Percentiles rank a stretch among this genome's conserved stretches.
These are phyloP conservation scores for Monilinia fructicola DNA, from an alignment of 2,329 filamentous ascomycete species.

Conservation along the genomic window DNA sequence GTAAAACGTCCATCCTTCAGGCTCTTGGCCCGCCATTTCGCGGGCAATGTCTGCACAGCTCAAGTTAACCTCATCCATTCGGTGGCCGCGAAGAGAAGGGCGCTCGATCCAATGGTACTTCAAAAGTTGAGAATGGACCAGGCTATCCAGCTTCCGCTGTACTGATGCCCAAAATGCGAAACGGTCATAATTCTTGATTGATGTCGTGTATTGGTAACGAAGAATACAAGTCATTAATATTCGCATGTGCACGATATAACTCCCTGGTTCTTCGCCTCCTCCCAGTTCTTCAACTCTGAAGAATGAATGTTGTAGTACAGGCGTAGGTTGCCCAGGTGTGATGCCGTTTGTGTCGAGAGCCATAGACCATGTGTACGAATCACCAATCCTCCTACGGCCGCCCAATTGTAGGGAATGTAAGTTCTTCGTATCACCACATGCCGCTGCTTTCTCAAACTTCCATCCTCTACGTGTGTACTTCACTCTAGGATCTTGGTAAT, in stretches of 20 bases:
- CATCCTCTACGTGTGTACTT: neutral
- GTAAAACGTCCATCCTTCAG: conserved; percentile 3
- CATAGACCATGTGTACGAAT: neutral
- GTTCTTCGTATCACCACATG: neutral
- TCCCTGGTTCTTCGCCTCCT: neutral
- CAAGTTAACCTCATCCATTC: neutral
- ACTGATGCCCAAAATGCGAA: neutral
- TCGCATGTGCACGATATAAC: neutral
- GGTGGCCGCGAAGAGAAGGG: neutral
- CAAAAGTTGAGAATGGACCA: neutral
- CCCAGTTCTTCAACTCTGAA: neutral
- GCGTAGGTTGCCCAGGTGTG: neutral
- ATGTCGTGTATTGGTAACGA: neutral
- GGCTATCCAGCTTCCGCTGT: neutral
- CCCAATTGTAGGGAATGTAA: neutral
- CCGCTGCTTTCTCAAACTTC: neutral
- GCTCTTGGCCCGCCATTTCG: neutral
- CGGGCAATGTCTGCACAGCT: neutral
- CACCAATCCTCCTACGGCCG: neutral
- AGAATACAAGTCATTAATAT: neutral
- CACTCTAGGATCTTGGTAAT: neutral
- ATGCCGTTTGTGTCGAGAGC: neutral
- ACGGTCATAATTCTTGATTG: neutral
- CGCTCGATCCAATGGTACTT: neutral
- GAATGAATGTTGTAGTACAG: neutral